Base-by-base conservation (phyloP, 2,329 filamentous ascomycete genomes). In the Aspergillus proliferans region DNA sequence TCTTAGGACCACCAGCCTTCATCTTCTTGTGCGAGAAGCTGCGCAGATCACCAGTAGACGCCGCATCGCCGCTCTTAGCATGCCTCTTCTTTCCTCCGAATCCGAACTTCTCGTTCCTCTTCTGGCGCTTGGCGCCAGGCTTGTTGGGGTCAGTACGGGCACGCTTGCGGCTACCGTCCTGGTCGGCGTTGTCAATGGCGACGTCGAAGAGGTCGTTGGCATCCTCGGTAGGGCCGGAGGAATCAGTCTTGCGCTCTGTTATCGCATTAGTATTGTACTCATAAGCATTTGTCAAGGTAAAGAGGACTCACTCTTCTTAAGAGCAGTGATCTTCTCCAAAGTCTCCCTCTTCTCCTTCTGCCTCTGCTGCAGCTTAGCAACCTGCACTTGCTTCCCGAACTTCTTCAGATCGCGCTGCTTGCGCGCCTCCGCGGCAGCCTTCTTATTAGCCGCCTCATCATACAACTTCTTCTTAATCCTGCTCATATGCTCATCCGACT, bases 401-500 rank as follows among this genome's bases (percentile, higher is more conserved):
- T 97, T 98, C 84, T 96, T 97, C 63, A 97, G 78, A 69, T 98
- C 93, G 55, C 93, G 81, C 75, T 92, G 85, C 74, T 90, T 90
- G 67, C 90, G 83, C 6, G 93, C 93, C 71, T 98, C 93, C 21
- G 87, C 84, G 24, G 89, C 82, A 1, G 93, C 92, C 77, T 95
- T 95, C 79, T 95, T 95, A 53, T 83, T 79, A 9, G 92, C 88
- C 0, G 92, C 93, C 65, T 94, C 89, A 63, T 97, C 91, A 54
- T 95, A 80, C 62, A 97, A 76, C 79, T 94, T 95, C 64, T 85
- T 83, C 78, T 94, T 94, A 68, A 98, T 88, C 78, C 88, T 91
- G 67, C 88, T 88, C 93, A 98, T 98, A 71, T 96, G 93, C 62
- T 94, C 92, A 67, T 98, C 93, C 63, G 86, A 88, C 82, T 97